phyloP scores from a whole-genome alignment of 2,329 filamentous ascomycete species.

The Talaromyces marneffei region DNA sequence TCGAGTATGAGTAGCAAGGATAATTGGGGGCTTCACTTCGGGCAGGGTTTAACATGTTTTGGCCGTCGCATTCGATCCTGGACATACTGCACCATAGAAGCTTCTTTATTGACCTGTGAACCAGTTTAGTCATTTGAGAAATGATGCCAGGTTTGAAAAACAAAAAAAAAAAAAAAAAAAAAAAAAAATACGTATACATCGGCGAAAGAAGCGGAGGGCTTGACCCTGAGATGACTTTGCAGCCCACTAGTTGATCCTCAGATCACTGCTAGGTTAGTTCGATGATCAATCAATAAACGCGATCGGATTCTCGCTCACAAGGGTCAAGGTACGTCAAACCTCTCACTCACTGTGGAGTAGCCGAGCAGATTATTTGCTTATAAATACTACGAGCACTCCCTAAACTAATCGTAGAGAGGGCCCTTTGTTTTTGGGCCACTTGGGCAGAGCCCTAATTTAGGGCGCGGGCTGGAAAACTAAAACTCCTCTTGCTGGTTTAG shows the following conservation, averaged over 20 bases:
- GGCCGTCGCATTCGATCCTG: background rate
- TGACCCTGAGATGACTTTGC: background rate
- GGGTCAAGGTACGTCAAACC: background rate
- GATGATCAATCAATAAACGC: background rate
- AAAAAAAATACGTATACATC: background rate
- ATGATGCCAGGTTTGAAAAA: background rate
- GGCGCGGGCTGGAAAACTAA: background rate
- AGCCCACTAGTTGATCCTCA: background rate
- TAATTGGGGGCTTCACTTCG: background rate
- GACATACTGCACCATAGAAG: background rate
- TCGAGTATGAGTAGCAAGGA: background rate
- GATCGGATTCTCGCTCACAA: background rate
- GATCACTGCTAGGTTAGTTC: background rate
- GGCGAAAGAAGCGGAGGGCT: background rate
- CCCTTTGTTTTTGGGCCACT: background rate
- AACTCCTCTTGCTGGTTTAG: background rate
- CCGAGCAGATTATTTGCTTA: background rate
- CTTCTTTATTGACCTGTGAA: background rate
- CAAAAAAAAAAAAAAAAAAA: too few relatives aligned
- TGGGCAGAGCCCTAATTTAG: background rate
- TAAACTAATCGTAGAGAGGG: background rate
- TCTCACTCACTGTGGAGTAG: background rate
- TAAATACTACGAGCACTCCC: background rate
- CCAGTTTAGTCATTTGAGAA: background rate
- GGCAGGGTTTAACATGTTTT: background rate